phyloP scores from a whole-genome alignment of 2,329 filamentous ascomycete genomes.

The Paecilomyces fulvus region DNA sequence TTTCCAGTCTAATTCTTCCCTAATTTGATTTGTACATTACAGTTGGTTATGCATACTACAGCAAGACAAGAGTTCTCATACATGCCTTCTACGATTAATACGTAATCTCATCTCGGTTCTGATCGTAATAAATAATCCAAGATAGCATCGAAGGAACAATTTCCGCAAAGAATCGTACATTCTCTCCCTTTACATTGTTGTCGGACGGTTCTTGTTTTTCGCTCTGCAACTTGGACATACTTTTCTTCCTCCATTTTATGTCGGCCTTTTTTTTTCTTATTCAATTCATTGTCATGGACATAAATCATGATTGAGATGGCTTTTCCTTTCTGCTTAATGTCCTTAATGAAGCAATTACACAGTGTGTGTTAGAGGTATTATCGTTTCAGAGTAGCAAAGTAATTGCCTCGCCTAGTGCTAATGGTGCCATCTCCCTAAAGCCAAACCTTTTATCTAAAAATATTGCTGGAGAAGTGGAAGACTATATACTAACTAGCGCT shows the following conservation, averaged over 20 bases:
- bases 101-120: neutral
- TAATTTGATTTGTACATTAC: neutral
- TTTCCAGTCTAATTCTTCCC: neutral
- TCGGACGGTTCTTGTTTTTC: neutral
- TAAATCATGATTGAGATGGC: neutral
- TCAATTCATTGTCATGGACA: neutral
- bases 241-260: neutral
- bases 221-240: neutral
- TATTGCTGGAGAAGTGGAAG: no score
- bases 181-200: neutral
- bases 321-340: neutral
- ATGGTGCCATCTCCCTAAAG: no score
- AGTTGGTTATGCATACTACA: neutral
- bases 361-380: neutral
- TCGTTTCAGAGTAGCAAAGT: neutral
- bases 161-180: neutral
- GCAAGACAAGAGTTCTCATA: no score
- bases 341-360: neutral
- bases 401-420: no score
- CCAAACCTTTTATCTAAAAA: no score
- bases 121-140: neutral
- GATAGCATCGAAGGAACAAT: neutral
- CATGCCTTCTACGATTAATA: neutral
- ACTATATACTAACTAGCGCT: no score
- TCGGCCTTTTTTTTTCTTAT: neutral